Percentiles rank a stretch among this genome's conserved stretches.
phyloP scores from a whole-genome alignment of 805 yeast genomes.

The Grigorovia humatica region DNA sequence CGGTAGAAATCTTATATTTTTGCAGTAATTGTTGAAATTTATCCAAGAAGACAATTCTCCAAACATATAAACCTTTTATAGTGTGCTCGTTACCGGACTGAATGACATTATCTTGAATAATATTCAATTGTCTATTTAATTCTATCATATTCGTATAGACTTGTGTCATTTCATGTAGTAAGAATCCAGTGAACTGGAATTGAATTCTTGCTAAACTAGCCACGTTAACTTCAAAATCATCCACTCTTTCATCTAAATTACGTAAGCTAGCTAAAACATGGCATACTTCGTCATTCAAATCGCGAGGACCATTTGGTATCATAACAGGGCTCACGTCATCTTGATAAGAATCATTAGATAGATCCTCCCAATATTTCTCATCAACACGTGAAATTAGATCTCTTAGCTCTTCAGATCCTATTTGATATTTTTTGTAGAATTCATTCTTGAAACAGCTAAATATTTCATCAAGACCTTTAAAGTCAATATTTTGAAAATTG shows the following conservation, averaged over 20 bases:
- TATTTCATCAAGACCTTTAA: constrained; percentile 21
- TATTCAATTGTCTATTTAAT: constrained; percentile 21
- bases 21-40: constrained; percentile 19
- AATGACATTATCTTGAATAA: constrained; percentile 19
- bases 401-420: constrained; percentile 13
- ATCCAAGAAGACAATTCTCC: constrained; percentile 22
- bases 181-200: constrained; percentile 28
- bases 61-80: constrained; percentile 20
- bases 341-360: constrained; percentile 19
- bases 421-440: constrained; percentile 3
- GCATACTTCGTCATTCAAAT: constrained; percentile 24
- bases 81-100: constrained; percentile 13
- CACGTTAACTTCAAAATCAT: constrained; percentile 29
- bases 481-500: constrained; percentile 24
- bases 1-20: constrained; percentile 25
- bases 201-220: constrained; percentile 29
- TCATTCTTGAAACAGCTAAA: constrained; percentile 16
- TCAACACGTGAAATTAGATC: constrained; percentile 17
- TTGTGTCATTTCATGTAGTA: constrained; percentile 28
- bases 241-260: constrained; percentile 24
- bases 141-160: constrained; percentile 25
- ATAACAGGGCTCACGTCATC: constrained; percentile 22
- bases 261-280: constrained; percentile 25
- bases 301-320: constrained; percentile 23
- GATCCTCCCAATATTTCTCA: constrained; percentile 25